Base-by-base conservation (phyloP, 306 rosid species). In the Boehmeria nivea region DNA sequence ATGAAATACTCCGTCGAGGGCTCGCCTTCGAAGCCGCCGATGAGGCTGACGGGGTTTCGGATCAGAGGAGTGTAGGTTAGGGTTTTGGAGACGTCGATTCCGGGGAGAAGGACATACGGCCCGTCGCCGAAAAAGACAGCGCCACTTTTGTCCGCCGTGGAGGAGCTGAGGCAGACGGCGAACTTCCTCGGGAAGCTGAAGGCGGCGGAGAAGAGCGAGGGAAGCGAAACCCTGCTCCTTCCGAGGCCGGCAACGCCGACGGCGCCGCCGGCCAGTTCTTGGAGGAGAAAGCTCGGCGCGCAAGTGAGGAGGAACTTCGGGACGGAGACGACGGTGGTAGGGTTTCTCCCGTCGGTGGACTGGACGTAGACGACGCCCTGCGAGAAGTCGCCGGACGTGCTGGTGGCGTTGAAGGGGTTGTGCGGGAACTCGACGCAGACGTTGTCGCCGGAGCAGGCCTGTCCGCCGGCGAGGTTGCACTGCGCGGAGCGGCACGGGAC, bases 201-300 rank as follows among this genome's bases (percentile, higher is more conserved):
- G 38, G 77, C 66, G 0, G 72, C 66, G 1, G 94, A 3, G 22
- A 77, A 72, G 9, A 71, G 86, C 1, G 66, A 67, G 21, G 89
- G 82, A 4, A 85, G 68, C 3, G 79, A 69, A n/a, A 69, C 70
- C 26, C 22, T 61, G 0, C 70, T 42, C 59, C 79, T 69, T 4
- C 94, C 89, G 3, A 85, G 70, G 52, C 87, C 94, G 15, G 74
- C 89, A 69, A 85, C 79, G 10, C 89, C 94, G 33, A 15, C 62
- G 37, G 69, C 84, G 15, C 94, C 83, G 6, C 5, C 27, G 9
- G 89, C 51, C 13, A 85, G 80, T 45, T 78, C 78, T 0, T 65
- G 8, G 25, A 75, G 59, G 4, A 85, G 17, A 36, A 53, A 54
- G 0, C 68, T 62, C 17, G 73, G 37, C 0, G 28, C 74, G 12